Evolutionary conservation across 495 filamentous ascomycete genomes (phyloP), one percentile per base, ranked within the genome.

Genomic region (Hypoxylon subgilvum): DNA sequence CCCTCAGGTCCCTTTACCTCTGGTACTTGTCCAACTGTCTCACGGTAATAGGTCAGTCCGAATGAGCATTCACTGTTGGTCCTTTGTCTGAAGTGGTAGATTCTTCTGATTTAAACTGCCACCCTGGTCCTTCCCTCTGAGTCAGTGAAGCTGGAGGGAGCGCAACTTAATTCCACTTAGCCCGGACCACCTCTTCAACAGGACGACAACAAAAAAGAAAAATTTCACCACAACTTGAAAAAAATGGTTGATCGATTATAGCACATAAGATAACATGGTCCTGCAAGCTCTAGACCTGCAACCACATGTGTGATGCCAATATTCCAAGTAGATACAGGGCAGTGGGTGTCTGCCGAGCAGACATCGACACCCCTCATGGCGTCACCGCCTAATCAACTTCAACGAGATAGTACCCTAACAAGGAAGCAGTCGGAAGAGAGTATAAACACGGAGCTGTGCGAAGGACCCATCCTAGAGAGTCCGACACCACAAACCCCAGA

Each of bases 371-470:
- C 57, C 5, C 19, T 39, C 13, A 66, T 68, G 62, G 49, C 58
- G 21, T 38, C 58, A 59, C 50, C 63, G 30, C 27, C 47, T 13
- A 38, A 35, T 27, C 49, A 39, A 41, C 21, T 36, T 14, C 49
- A 7, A 10, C 36, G 31, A 10, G n/a, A 60, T 57, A 22, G 10
- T 16, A 27, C 61, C 13, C 47, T 69, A 52, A 55, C 52, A 30
- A 72, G 66, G 35, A 72, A 69, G 14, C 66, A 68, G 21, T 80
- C 79, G 0, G 78, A 80, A 40, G 76, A 81, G 44, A 84, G 79
- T 61, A 81, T 84, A 49, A 67, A 76, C 27, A 83, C 80, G 13
- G 80, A 85, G 35, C 63, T 84, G 7, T 84, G 81, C 56, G 83
- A 86, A 41, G 84, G 81, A 6, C 80, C 76, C 4, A 30, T 83